Evolutionary conservation across 225 moss, liverwort and hornwort genomes (phyloP).

Genomic region (Lunularia cruciata): DNA sequence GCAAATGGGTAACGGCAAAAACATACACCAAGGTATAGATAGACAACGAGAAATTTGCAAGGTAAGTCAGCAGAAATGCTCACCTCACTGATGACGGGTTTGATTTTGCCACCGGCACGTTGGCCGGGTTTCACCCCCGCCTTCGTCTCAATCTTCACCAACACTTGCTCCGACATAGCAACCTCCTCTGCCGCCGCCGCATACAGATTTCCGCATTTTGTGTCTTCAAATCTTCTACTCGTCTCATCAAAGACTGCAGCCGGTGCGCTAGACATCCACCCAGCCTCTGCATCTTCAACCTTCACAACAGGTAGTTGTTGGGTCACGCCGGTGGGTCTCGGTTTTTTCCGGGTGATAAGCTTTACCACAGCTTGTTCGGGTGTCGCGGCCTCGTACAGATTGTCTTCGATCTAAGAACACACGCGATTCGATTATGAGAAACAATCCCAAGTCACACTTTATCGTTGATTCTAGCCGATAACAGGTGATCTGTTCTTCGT

Average conservation of each 20-base stretch:
- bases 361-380: constrained; percentile 35
- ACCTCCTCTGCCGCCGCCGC: constrained; percentile 11
- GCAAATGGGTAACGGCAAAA: too few relatives aligned
- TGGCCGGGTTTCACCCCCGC: constrained; percentile 20
- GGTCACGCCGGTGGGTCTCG: constrained; percentile 27
- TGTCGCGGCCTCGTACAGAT: constrained; percentile 28
- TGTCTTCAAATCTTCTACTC: constrained; percentile 10
- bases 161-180: constrained; percentile 2
- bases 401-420: constrained; percentile 39
- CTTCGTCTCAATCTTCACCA: constrained; percentile 36
- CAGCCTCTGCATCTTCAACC: constrained; percentile 29
- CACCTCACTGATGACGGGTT: constrained; percentile 52
- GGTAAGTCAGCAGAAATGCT: not conserved
- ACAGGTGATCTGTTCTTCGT: not conserved
- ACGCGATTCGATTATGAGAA: not conserved
- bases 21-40: too few relatives aligned
- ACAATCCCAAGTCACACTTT: not conserved
- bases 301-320: constrained; percentile 36
- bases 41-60: too few relatives aligned
- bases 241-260: not conserved
- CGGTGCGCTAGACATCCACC: constrained; percentile 17
- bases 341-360: constrained; percentile 41
- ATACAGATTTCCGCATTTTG: constrained; percentile 6
- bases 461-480: not conserved
- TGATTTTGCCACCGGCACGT: constrained; percentile 35